Evolutionary conservation across 78 protist species (phyloP), one percentile per base, ranked within the genome.

Genomic region (Dictyostelium citrinum): DNA sequence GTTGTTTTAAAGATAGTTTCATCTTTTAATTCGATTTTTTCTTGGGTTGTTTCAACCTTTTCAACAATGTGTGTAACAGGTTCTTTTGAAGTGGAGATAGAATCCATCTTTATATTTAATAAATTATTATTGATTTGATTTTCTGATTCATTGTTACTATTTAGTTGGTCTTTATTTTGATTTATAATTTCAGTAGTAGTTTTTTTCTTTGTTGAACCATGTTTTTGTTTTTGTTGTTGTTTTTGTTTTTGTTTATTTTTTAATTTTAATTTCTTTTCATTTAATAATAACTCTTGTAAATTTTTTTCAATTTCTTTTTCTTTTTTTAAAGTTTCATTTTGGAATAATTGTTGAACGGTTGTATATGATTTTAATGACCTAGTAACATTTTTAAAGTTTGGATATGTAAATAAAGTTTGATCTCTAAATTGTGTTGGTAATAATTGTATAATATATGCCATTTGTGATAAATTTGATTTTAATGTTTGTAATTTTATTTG

Each of bases 261-360:
- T 41, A 46, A n/a, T n/a, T 46, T 80, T 43, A 70, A 81, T 64
- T 58, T 81, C 35, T 64, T 81, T n/a, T 81, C 74, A 41, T 33
- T 45, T 43, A 61, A 10, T 61, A 80, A 33, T 35, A 86, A 31
- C 5, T 29, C 27, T 20, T 86, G 10, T 41, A 86, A 31, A 43
- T 86, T 43, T 16, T 86, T 86, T 37, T 27, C n/a, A 49, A 76
- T 86, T 45, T 77, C 77, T 17, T 41, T 16, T 64, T 86, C 92
- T 45, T 64, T 74, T 9, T 22, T 45, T 43, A 55, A 41, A 17
- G 68, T 64, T 29, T 27, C 20, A 27, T 37, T 72, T 11, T 86
- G 35, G 45, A 86, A 86, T 45, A 76, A 22, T 22, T 55, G 39
- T 14, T 75, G 14, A 14, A 76, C 31, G 7, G 67, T 58, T 61